A percentile compares a stretch with the other conserved stretches of the same genome.
Evolutionary conservation across 495 filamentous ascomycete species (phyloP).

Genomic region (Barbatosphaeria neglecta): DNA sequence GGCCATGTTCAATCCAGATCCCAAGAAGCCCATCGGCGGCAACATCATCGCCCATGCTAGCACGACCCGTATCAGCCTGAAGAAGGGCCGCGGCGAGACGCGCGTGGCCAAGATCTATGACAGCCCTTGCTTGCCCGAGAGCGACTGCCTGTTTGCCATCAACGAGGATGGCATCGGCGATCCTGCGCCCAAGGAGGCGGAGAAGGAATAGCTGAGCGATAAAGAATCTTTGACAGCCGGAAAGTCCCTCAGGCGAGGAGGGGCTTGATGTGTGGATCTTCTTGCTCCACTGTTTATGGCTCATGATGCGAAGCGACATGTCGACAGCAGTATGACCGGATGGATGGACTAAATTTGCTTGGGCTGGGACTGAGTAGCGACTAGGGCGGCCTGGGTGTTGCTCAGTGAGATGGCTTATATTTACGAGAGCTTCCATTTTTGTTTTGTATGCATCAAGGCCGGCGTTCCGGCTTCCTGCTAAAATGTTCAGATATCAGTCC

Average conservation of each 20-base stretch:
- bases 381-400: too few relatives aligned
- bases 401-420: background rate
- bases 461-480: background rate
- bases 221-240: too few relatives aligned
- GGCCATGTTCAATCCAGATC: constrained; percentile 97
- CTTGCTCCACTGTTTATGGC: too few relatives aligned
- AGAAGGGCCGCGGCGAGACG: constrained; percentile 91
- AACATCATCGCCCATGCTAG: constrained; percentile 98
- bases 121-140: constrained; percentile 91
- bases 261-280: too few relatives aligned
- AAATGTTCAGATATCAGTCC: too few relatives aligned
- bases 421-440: background rate
- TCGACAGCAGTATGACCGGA: too few relatives aligned
- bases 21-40: constrained; percentile 97
- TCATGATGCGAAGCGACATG: too few relatives aligned
- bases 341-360: too few relatives aligned
- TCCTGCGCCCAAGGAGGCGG: constrained; percentile 87
- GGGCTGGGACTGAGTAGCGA: too few relatives aligned
- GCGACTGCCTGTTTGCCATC: constrained; percentile 93
- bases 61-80: constrained; percentile 79
- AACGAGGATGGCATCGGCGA: constrained; percentile 94
- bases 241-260: too few relatives aligned
- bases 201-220: constrained; percentile 43
- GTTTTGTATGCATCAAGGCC: background rate
- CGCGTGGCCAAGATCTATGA: constrained; percentile 98